Evolutionary conservation across 495 filamentous ascomycete genomes (phyloP), one percentile per base, ranked within the genome.

Genomic region (Ramalina peruviana): DNA sequence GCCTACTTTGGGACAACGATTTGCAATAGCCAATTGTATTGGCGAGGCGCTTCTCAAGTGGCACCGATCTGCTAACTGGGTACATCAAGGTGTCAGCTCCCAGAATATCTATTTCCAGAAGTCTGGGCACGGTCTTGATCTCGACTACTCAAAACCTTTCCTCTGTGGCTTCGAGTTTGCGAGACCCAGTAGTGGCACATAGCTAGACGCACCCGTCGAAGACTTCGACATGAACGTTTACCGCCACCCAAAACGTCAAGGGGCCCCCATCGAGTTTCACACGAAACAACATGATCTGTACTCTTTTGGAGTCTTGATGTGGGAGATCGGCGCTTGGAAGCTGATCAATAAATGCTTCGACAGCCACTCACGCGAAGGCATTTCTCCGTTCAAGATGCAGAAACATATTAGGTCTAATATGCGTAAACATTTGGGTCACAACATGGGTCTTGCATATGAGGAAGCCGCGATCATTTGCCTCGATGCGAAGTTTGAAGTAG

Each of bases 1-100:
- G 26, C 44, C 44, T 27, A 26, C 44, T 2, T 36, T 46, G 36
- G 44, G 17, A 30, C 20, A 46, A 46, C 44, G 44, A 19, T 46
- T 46, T 46, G 23, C 23, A 27, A 46, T 46, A 15, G 44, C 26
- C 20, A 30, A 46, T 4, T 19, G 3, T 12, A 33, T 46, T 27
- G 44, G 44, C 13, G 20, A 46, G 44, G 44, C 44, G 13, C 44
- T 46, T 6, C 44, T 30, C 10, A 46, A 46, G 30, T 46, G 44
- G 44, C 44, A 46, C 9, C 23, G 23, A n/a, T 46, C 44, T 16
- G 44, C 44, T 19, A 46, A 46, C 19, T 46, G 44, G 44, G 44
- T 46, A 19, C 23, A 46, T 46, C 44, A 46, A 46, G 44, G 44
- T 15, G 16, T 46, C 17, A 15, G 17, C 17, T 27, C 23, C 17